Percentiles rank a stretch among this genome's conserved stretches.
phyloP scores from a whole-genome alignment of 2,329 filamentous ascomycete species.

The Biscogniauxia marginata region DNA sequence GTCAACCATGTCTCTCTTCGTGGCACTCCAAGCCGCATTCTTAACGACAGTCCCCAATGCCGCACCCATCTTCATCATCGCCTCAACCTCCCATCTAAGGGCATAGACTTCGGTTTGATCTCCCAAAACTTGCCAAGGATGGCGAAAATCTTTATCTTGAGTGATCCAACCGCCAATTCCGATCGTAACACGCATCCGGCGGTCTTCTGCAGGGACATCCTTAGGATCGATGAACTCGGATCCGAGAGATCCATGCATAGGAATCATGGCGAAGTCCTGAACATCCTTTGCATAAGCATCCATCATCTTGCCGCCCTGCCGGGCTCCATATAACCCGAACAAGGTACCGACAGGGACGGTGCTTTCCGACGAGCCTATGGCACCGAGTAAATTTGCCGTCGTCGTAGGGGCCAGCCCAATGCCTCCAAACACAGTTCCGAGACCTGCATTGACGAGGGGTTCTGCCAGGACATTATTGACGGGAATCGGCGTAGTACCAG shows the following conservation, averaged over 20 bases:
- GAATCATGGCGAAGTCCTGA: conserved; percentile 83
- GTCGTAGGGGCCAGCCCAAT: conserved; percentile 71
- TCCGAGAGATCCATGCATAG: conserved; percentile 55
- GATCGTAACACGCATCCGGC: conserved; percentile 77
- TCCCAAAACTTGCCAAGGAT: conserved; percentile 77
- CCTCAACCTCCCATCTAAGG: conserved; percentile 78
- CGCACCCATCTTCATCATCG: conserved; percentile 73
- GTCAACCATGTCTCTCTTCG: conserved; percentile 50
- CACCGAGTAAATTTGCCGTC: conserved; percentile 75
- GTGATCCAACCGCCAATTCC: conserved; percentile 81
- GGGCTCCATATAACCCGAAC: conserved; percentile 87
- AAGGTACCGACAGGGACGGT: conserved; percentile 77
- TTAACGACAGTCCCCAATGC: conserved; percentile 75
- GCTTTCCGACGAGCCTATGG: conserved; percentile 76
- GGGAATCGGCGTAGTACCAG: conserved; percentile 45
- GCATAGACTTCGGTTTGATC: conserved; percentile 75
- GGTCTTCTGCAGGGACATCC: conserved; percentile 54
- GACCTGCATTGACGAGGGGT: conserved; percentile 72
- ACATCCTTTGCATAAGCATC: conserved; percentile 85
- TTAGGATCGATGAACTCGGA: conserved; percentile 48
- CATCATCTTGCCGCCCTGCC: conserved; percentile 83
- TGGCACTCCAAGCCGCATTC: conserved; percentile 76
- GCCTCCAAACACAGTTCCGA: conserved; percentile 77
- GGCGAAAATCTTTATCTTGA: conserved; percentile 67
- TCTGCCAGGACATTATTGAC: conserved; percentile 62